Base-by-base conservation (phyloP, 2,329 filamentous ascomycete genomes). In the Fusarium tanahbumbuense region DNA sequence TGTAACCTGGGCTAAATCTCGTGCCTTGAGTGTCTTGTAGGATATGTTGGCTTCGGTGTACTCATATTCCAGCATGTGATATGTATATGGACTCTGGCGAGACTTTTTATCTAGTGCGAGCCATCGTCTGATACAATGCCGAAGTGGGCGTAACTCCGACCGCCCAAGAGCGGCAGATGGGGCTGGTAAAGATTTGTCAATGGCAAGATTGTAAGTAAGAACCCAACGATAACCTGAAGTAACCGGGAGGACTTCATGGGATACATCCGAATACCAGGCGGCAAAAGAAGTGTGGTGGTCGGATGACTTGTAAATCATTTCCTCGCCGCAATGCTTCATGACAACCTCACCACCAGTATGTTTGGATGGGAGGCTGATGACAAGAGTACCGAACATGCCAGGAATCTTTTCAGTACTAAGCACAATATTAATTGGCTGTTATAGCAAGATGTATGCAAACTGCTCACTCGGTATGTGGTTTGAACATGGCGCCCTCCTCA, bases 251-350 rank as follows among this genome's bases (percentile, higher is more conserved):
- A 87, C 78, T 72, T 88, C 82, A 67, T 88, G 84, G 2, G 77
- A 78, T 1, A 88, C 84, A 58, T 88, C 85, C 0, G 84, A 83
- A 72, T 86, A 88, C 87, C 81, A 82, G 32, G 61, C 77, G 9
- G 72, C 65, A 27, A 68, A 71, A 0, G 76, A 76, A 56, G 76
- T 64, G 0, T 57, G 18, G 8, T 22, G 32, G 6, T 67, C 37
- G 0, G 76, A 78, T 0, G 81, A 81, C 12, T 73, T 59, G 54
- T 82, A 79, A 6, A 67, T 65, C 40, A 77, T 73, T 6, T 67
- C 70, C 55, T 81, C 22, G 10, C 77, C 78, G 6, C 75, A 68
- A 70, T 85, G 82, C 23, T 76, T 77, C 4, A 84, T 65, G 6
- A 81, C 71, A 0, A 87, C 76, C 1, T 83, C 79, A 0, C 85